Conservation (phyloP, 371 early-diverging fungal species). For the Rhizopus microsporus region DNA sequence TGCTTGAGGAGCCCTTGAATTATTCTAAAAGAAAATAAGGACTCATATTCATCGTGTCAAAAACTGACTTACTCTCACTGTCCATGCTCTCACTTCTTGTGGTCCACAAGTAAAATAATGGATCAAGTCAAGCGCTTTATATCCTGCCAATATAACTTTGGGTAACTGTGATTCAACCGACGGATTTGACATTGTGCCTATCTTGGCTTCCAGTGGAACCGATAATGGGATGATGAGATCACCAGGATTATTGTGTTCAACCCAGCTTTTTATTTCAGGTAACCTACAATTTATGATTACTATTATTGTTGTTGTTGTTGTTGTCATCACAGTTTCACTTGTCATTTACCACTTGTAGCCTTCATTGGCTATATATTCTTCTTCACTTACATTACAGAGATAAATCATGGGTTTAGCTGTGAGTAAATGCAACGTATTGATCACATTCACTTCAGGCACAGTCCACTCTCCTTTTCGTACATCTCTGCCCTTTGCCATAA, state of each 20-base stretch:
- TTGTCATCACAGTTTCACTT: slow-evolving; percentile 24
- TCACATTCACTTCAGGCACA: slow-evolving; percentile 59
- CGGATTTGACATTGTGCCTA: slow-evolving; percentile 42
- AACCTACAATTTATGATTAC: slow-evolving; percentile 10
- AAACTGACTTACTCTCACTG: slow-evolving; percentile 53
- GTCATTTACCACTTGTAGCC: slow-evolving; percentile 26
- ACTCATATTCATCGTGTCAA: not conserved
- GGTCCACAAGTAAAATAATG: slow-evolving; percentile 92
- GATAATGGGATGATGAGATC: slow-evolving; percentile 90
- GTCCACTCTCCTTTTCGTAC: slow-evolving; percentile 50
- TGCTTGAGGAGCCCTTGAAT: slow-evolving; percentile 89
- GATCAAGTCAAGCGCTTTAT: slow-evolving; percentile 81
- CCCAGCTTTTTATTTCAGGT: slow-evolving; percentile 83
- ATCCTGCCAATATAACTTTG: slow-evolving; percentile 84
- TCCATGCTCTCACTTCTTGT: slow-evolving; percentile 87
- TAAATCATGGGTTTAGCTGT: slow-evolving; percentile 95
- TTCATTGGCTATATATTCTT: slow-evolving; percentile 75
- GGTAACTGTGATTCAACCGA: slow-evolving; percentile 60
- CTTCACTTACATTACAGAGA: slow-evolving; percentile 83
- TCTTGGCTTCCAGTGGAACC: slow-evolving; percentile 72
- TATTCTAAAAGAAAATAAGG: slow-evolving; percentile 45
- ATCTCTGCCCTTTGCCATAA: slow-evolving; percentile 43
- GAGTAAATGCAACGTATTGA: slow-evolving; percentile 82
- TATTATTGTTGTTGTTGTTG: slow-evolving; percentile 44
- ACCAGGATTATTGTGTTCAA: slow-evolving; percentile 81